Evolutionary conservation across 2,329 filamentous ascomycete species (phyloP), one percentile per base, ranked within the genome.

Genomic region (Dendrostoma leiphaemia): DNA sequence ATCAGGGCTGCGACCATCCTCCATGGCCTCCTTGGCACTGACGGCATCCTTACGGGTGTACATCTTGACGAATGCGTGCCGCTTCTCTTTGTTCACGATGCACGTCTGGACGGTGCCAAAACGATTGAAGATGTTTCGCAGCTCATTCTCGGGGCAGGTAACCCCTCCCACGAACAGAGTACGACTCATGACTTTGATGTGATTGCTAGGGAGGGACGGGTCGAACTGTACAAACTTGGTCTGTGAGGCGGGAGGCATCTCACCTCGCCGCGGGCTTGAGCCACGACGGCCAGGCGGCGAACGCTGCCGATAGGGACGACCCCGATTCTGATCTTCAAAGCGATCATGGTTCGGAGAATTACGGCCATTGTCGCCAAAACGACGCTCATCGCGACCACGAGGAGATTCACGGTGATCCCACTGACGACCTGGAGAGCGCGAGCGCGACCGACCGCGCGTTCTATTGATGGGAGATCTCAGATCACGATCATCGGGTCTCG

Each of bases 11-110:
- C 88, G 84, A 58, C 85, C 83, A 49, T 85, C 85, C 69, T 97
- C 92, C 85, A 97, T 96, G 48, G 86, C 90, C 34, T 88, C 83
- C 68, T 95, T 95, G 48, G 94, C 94, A 59, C 71, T 77, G 56
- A 96, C 81, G 13, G 94, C 93, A 70, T 96, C 91, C 59, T 84
- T 81, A 34, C 95, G 90, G 60, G 84, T 94, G 62, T 94, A 83
- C 94, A 99, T 99, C 75, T 99, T 99, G 65, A 99, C 93, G 69
- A 99, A 99, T 6, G 94, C 94, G 71, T 99, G 94, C 17, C 94
- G 89, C 75, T 97, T 99, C 67, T 99, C 94, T 65, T 91, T 89
- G 74, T 99, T 97, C 62, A 97, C 92, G 61, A 99, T 99, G 72
- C 93, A 97, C 1, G 93, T 97, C 71, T 99, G 94, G 4, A 99